Evolutionary conservation across 176 grass and related monocot species (phyloP), one percentile per base, ranked within the genome.

Genomic region (Bolboschoenus planiculmis): DNA sequence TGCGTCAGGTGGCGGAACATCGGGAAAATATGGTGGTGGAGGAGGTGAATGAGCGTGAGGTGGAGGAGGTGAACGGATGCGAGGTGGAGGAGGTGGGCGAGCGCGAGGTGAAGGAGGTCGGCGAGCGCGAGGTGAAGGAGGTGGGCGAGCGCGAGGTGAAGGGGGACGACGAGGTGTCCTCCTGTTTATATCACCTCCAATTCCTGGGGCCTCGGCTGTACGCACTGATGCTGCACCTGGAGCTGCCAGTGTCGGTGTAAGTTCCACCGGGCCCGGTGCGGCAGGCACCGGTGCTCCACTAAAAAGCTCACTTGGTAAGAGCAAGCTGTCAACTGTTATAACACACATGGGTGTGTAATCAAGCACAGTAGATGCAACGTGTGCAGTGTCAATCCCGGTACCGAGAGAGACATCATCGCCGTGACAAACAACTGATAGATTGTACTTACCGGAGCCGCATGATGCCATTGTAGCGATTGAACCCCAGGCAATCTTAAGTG

Each of bases 351-450:
- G 92, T 37, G 95, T 83, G 84, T 88, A 87, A 81, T 99, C 96
- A 43, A 95, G 83, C 54, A 95, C 79, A 14, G 95, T 95, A 65
- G 88, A 90, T 21, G 90, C 90, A 85, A 98, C 78, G 30, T 89
- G 92, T 26, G 89, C 90, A 40, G 68, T 87, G 87, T 88, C 92
- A 10, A 91, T 63, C 27, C 96, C 92, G 48, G 96, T 95, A 86
- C 87, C 76, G 18, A 99, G 87, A 0, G 89, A 91, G 8, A 99
- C 87, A 48, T 95, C 92, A 81, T 95, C 87, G 83, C 96, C 96
- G 8, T 26, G 87, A 79, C 77, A 79, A 20, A 84, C 56, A 29
- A 99, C 91, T 26, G 92, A 88, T 82, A 99, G 91, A 59, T 91
- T 84, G 83, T 81, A 99, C 86, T 90, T 93, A 0, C 92, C 96